phyloP scores from a whole-genome alignment of 768 basidiomycete species.

The Rhizopogon vinicolor region DNA sequence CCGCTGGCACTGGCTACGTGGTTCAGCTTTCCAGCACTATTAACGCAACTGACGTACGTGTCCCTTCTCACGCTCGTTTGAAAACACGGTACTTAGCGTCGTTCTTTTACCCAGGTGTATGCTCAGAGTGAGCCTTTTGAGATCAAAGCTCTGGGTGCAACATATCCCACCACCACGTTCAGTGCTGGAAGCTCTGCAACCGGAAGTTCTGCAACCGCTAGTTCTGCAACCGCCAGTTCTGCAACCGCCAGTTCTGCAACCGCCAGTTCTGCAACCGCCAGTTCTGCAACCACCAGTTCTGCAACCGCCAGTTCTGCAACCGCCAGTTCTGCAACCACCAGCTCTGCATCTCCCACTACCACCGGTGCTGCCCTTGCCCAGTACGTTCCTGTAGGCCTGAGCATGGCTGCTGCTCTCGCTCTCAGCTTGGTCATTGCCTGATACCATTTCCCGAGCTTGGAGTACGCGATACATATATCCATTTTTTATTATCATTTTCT shows the following conservation, averaged over 20 bases:
- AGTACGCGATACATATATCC: neutral
- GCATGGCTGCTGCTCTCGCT: constrained; percentile 22
- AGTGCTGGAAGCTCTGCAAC: constrained; percentile 24
- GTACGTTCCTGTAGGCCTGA: constrained; percentile 23
- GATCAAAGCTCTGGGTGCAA: constrained; percentile 51
- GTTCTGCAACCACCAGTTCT: too few relatives aligned
- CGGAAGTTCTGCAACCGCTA: too few relatives aligned
- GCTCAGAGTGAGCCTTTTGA: constrained; percentile 53
- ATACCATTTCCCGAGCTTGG: neutral
- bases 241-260: too few relatives aligned
- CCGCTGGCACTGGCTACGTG: constrained; percentile 43
- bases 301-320: too few relatives aligned
- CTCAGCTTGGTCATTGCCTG: constrained; percentile 25
- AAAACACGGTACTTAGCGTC: neutral
- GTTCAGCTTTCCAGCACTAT: constrained; percentile 44
- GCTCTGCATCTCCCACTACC: constrained; percentile 14
- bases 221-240: too few relatives aligned
- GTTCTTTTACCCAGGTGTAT: constrained; percentile 40
- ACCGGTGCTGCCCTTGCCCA: constrained; percentile 12
- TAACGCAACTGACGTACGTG: constrained; percentile 47
- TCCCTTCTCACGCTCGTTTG: constrained; percentile 7
- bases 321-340: too few relatives aligned
- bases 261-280: too few relatives aligned
- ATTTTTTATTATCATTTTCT: neutral
- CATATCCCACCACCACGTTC: constrained; percentile 41